Evolutionary conservation across 169 alveolate genomes (phyloP), one percentile per base, ranked within the genome.

Genomic region (Cryptosporidium andersoni): DNA sequence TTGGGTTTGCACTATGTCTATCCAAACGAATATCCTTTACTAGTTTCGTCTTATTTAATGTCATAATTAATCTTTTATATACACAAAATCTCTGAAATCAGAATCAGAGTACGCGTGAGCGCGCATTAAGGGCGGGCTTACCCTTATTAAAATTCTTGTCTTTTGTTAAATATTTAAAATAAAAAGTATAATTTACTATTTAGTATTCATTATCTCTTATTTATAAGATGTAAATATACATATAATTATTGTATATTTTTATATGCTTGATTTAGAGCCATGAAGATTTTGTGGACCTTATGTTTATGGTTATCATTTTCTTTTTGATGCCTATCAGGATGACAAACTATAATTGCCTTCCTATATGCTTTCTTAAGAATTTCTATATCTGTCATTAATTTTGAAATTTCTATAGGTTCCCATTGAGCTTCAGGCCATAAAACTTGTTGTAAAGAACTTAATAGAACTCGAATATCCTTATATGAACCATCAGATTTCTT

Each of bases 371-470:
- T 91, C 80, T 95, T 95, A 16, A 93, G 93, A n/a, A 81, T 66
- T 12, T 68, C 81, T 40, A 90, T 62, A 39, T 93, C 93, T 63
- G 92, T 43, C 65, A 88, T 81, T 62, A 93, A 82, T 49, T 91
- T 80, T 3, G 94, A 85, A 90, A 95, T 90, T 37, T 93, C 92
- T 48, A 95, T 92, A 43, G 93, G 90, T 51, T 89, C 90, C 97
- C 97, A 95, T 14, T 88, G 91, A 0, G 92, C 92, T 39, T 80
- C 91, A 40, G 81, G 64, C 97, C 97, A 95, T 48, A 95, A 74
- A 43, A 95, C 93, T 42, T 91, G 91, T 60, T 89, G 89, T 37
- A 95, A 80, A 1, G 97, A 94, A 43, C 93, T 92, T 56, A 95
- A 66, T 43, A 95, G 88, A 48, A 94, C 92, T 56, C 96, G 88